phyloP scores from a whole-genome alignment of 1,284 basidiomycete genomes.

The Apiotrichum siamense region DNA sequence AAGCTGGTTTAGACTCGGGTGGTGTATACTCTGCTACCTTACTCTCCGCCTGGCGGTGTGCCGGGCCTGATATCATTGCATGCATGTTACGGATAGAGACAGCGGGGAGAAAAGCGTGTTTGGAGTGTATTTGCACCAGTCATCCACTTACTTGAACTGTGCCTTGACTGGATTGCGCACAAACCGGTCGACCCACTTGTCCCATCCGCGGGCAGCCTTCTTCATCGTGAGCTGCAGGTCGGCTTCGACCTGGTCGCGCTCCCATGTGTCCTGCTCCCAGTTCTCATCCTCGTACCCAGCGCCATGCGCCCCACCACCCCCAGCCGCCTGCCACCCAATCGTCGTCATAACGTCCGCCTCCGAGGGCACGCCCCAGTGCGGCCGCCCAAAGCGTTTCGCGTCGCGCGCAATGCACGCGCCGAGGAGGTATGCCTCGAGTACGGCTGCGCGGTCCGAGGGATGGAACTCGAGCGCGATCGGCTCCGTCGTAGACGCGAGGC shows the following conservation, averaged over 20 bases:
- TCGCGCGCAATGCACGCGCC: constrained; percentile 4
- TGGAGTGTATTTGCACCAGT: background rate
- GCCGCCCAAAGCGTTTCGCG: constrained; percentile 2
- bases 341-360: constrained; percentile 11
- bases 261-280: constrained; percentile 24
- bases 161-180: constrained; percentile 20
- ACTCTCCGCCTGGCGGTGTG: background rate
- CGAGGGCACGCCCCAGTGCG: constrained; percentile 1
- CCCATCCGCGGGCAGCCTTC: constrained; percentile 19
- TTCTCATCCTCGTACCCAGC: constrained; percentile 8
- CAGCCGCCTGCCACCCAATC: constrained; percentile 16
- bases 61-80: background rate
- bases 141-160: background rate
- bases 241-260: constrained; percentile 15
- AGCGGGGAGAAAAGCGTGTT: background rate
- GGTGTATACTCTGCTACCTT: background rate
- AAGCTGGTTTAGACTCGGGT: too few relatives aligned
- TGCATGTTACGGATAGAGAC: constrained; percentile 2
- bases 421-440: constrained; percentile 8
- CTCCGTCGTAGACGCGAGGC: constrained; percentile 10
- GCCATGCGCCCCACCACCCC: background rate
- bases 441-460: background rate
- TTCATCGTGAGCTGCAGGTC: constrained; percentile 16
- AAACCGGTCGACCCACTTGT: constrained; percentile 17
- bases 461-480: constrained; percentile 5